phyloP scores from a whole-genome alignment of 202 grass and related monocot species.

The Saccharum hybrid region DNA sequence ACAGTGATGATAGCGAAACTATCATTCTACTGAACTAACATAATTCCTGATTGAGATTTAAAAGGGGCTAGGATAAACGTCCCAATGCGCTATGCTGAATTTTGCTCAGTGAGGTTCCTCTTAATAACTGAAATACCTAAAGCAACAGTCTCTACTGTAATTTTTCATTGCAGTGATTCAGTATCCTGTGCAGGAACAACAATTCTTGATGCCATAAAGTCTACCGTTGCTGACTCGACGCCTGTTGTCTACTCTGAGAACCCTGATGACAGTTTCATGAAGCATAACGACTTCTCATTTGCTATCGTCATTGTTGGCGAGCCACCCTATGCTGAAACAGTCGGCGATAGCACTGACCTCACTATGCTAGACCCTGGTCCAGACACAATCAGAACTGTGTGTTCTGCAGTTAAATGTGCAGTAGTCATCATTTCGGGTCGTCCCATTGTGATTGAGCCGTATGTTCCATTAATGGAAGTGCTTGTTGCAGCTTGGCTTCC shows the following conservation, averaged over 20 bases:
- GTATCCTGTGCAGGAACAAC: conserved; percentile 73
- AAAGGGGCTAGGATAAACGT: neutral
- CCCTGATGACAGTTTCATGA: conserved; percentile 74
- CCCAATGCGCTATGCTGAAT: neutral
- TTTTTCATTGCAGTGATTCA: conserved; percentile 1
- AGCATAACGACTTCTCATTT: conserved; percentile 67
- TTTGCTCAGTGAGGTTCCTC: neutral
- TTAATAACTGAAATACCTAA: neutral
- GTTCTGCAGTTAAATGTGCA: conserved; percentile 67
- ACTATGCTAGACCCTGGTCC: conserved; percentile 80
- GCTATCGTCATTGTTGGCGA: conserved; percentile 87
- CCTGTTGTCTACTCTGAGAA: conserved; percentile 71
- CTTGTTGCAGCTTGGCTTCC: conserved; percentile 94
- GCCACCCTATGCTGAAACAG: conserved; percentile 73
- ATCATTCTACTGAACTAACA: neutral
- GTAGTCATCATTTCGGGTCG: conserved; percentile 82
- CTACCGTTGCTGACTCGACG: conserved; percentile 68
- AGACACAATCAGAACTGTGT: conserved; percentile 76
- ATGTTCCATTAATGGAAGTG: conserved; percentile 76
- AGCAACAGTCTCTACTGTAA: neutral
- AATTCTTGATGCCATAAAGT: conserved; percentile 79
- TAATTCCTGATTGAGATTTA: neutral
- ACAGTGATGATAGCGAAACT: neutral
- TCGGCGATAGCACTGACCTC: conserved; percentile 72
- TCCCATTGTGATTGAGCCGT: conserved; percentile 80